Conservation (phyloP, 805 yeast species). For the Nakazawaea wyomingensis region DNA sequence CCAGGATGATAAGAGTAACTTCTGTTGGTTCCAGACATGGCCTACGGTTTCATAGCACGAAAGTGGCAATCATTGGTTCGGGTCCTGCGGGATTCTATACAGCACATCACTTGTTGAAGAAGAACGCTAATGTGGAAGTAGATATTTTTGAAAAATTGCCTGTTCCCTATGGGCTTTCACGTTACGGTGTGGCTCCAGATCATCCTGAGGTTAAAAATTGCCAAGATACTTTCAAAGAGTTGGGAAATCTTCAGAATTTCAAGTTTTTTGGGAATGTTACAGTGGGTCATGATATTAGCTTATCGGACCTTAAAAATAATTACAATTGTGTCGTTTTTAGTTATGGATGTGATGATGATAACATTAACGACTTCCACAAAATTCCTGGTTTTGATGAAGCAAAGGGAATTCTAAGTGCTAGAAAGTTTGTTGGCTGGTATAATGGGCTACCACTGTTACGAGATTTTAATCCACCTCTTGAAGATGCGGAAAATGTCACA, state of each 20-base stretch:
- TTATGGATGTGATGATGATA: slow-evolving; percentile 72
- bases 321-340: slow-evolving; percentile 77
- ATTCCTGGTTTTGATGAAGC: slow-evolving; percentile 54
- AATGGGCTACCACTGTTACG: slow-evolving; percentile 75
- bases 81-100: slow-evolving; percentile 98
- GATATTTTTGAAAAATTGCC: slow-evolving; percentile 83
- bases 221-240: slow-evolving; percentile 65
- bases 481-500: slow-evolving; percentile 56
- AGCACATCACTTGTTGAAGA: slow-evolving; percentile 61
- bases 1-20: not conserved
- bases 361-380: slow-evolving; percentile 37
- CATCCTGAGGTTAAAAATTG: slow-evolving; percentile 94
- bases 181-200: slow-evolving; percentile 99
- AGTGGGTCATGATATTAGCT: slow-evolving; percentile 57
- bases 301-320: slow-evolving; percentile 42
- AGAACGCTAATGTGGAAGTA: slow-evolving; percentile 35
- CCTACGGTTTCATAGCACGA: slow-evolving; percentile 14
- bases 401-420: slow-evolving; percentile 71
- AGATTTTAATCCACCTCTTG: slow-evolving; percentile 50
- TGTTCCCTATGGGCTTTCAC: slow-evolving; percentile 83
- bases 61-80: slow-evolving; percentile 80
- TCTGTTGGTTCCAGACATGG: not conserved
- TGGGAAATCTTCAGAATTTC: slow-evolving; percentile 32
- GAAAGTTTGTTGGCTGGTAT: slow-evolving; percentile 93
- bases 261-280: slow-evolving; percentile 66